Percentiles rank a stretch among this genome's conserved stretches.
phyloP scores from a whole-genome alignment of 352 stramenopile species.

The Halophytophthora batemanensis region DNA sequence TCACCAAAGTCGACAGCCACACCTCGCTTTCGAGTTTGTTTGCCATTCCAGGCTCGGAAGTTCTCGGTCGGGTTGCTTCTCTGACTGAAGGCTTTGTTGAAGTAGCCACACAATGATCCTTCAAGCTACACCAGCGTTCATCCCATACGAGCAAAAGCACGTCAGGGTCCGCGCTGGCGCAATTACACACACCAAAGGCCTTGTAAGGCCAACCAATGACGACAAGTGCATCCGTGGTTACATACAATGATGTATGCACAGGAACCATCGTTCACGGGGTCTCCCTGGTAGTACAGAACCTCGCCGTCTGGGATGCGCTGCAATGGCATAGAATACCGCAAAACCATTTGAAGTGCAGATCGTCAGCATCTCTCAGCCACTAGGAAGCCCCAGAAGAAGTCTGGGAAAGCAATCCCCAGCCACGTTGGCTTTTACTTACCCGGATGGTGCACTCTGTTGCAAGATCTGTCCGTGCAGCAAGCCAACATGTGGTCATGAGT shows the following conservation, averaged over 20 bases:
- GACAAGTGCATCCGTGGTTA: background rate
- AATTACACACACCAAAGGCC: too few species aligned
- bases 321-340: background rate
- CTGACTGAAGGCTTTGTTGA: conserved; percentile 60
- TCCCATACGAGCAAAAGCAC: background rate
- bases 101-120: conserved; percentile 66
- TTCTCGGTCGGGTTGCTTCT: conserved; percentile 28
- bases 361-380: too few species aligned
- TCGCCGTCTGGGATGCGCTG: conserved; percentile 60
- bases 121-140: conserved; percentile 39
- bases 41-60: conserved; percentile 51
- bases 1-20: conserved; percentile 68
- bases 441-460: conserved; percentile 50
- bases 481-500: background rate
- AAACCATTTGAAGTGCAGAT: too few species aligned
- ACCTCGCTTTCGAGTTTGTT: conserved; percentile 35
- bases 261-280: conserved; percentile 33
- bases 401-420: too few species aligned
- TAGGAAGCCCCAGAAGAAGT: too few species aligned
- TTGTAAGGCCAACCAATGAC: too few species aligned
- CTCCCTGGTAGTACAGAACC: conserved; percentile 68
- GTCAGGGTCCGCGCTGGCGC: too few species aligned
- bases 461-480: conserved; percentile 33
- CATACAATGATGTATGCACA: conserved; percentile 47
- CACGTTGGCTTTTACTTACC: too few species aligned